Conservation (phyloP, 257 asterid genomes). For the Osmanthus fragrans region DNA sequence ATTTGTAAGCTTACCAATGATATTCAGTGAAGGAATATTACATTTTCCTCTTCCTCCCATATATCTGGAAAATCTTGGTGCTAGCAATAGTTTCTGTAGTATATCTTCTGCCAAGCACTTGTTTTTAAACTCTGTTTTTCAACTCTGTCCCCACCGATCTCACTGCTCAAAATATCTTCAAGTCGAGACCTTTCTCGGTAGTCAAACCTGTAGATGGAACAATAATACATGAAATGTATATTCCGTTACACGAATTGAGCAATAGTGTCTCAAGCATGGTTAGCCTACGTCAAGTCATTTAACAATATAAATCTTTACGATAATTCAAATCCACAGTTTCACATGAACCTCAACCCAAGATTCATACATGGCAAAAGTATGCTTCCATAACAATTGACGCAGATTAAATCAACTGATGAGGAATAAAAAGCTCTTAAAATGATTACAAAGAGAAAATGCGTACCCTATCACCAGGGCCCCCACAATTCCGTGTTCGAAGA, state of each 20-base stretch:
- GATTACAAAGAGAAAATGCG: neutral
- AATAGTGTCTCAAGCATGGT: neutral
- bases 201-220: neutral
- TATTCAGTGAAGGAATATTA: too few relatives aligned
- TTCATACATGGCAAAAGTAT: neutral
- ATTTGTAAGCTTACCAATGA: neutral
- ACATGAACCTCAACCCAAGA: neutral
- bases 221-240: neutral
- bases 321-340: neutral
- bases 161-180: neutral
- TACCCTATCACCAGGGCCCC: neutral
- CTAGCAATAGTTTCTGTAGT: neutral
- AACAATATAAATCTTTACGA: neutral
- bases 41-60: neutral
- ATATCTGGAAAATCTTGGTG: neutral
- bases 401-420: neutral
- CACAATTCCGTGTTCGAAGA: neutral
- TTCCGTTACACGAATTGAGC: neutral
- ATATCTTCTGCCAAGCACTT: neutral
- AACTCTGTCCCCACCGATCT: neutral
- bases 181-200: neutral
- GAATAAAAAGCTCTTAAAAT: neutral
- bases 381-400: neutral
- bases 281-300: neutral
- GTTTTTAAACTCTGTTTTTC: neutral